Base-by-base conservation (phyloP, 495 filamentous ascomycete species). In the Talaromyces trachyspermus region DNA sequence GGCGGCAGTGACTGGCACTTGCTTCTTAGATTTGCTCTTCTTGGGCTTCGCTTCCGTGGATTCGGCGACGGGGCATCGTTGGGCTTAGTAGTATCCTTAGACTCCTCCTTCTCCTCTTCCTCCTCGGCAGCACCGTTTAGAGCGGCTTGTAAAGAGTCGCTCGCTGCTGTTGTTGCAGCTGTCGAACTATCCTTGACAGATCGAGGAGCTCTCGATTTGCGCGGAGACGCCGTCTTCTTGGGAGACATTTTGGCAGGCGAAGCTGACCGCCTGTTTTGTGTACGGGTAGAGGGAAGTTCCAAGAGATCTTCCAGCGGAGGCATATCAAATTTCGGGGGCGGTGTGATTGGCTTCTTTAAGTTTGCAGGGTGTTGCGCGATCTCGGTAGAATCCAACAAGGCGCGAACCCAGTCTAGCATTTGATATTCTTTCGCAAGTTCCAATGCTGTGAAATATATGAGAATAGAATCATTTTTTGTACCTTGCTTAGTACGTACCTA, bases 371-470 rank as follows among this genome's bases (percentile, higher is more conserved):
- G 78, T 45, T 76, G 68, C 14, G 79, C 83, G 12, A 88, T 72
- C 18, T 74, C 79, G 46, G 83, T 69, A 22, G 88, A 81, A 55
- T 95, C 90, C 37, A 98, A 75, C 25, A 98, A 76, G 8, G 92
- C 92, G 38, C 75, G 76, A 48, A 98, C 88, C 94, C 94, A 98
- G 29, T 84, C 77, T 32, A 76, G 67, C 65, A 97, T 88, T 46
- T 75, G 68, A 56, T 88, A 88, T 55, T 96, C 91, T 43, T 84
- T 83, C 41, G 92, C 85, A 14, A 98, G 77, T 49, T 78, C 72
- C 45, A 97, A 76, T 15, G 92, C 94, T 88, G 55, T 48, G n/a
- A 1, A 33, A 4, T 29, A 43, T 49, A 52, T 56, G 49, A 12
- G n/a, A 51, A 43, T 37, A 27, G 5, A 7, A 27, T 7, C 14